phyloP scores from a whole-genome alignment of 495 filamentous ascomycete genomes.

The Trypethelium eluteriae region DNA sequence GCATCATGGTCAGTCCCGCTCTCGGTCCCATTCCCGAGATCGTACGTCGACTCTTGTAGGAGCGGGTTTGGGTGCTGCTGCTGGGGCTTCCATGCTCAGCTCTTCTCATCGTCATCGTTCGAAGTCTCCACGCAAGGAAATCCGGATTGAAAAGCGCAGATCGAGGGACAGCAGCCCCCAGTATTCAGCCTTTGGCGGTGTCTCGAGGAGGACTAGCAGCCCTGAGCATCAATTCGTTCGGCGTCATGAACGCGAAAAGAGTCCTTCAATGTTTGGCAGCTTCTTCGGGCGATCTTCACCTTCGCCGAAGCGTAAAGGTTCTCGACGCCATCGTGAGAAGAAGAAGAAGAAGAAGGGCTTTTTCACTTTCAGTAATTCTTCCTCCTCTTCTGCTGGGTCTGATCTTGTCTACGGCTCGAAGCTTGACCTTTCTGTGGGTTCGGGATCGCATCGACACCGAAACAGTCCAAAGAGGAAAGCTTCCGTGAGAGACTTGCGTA shows the following conservation, averaged over 20 bases:
- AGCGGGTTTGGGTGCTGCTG: slow-evolving; percentile 33
- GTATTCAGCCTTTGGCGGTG: neutral
- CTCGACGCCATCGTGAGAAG: slow-evolving; percentile 18
- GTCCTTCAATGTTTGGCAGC: slow-evolving; percentile 31
- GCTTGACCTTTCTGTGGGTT: slow-evolving; percentile 31
- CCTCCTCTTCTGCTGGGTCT: slow-evolving; percentile 51
- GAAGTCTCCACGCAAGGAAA: slow-evolving; percentile 11
- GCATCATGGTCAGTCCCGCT: slow-evolving; percentile 16
- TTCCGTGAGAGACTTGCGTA: slow-evolving; percentile 30
- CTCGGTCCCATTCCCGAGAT: slow-evolving; percentile 43
- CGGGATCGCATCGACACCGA: slow-evolving; percentile 21
- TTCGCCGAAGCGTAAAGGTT: slow-evolving; percentile 38
- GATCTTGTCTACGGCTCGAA: slow-evolving; percentile 43
- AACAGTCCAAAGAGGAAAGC: slow-evolving; percentile 14
- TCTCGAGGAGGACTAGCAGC: neutral
- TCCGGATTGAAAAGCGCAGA: slow-evolving; percentile 16
- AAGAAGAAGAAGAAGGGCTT: slow-evolving; percentile 48
- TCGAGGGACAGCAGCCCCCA: neutral
- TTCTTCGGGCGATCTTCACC: slow-evolving; percentile 40
- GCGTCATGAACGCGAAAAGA: slow-evolving; percentile 18
- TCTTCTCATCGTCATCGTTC: slow-evolving; percentile 3
- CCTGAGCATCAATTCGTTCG: neutral
- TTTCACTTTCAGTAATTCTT: slow-evolving; percentile 54
- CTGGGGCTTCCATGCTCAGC: slow-evolving; percentile 37
- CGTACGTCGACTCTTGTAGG: slow-evolving; percentile 39